phyloP scores from a whole-genome alignment of 2,329 filamentous ascomycete genomes.

The Cordyceps cateniannulata region DNA sequence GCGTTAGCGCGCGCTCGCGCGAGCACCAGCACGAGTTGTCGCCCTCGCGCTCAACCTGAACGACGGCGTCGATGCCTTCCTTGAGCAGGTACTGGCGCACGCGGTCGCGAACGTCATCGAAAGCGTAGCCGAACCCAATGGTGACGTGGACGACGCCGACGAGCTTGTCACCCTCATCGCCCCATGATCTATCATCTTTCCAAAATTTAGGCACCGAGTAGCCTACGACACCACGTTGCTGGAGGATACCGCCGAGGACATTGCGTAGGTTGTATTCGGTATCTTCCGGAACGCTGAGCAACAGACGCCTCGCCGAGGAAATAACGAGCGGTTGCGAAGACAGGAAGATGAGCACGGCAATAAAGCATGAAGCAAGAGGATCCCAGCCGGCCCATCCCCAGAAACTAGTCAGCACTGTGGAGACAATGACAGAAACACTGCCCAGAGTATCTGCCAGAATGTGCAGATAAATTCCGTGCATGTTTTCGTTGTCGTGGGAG shows the following conservation, averaged over 20 bases:
- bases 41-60: conserved; percentile 83
- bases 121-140: conserved; percentile 61
- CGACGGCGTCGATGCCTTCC: conserved; percentile 70
- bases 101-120: conserved; percentile 79
- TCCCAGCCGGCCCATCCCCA: conserved; percentile 93
- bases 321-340: conserved; percentile 84
- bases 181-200: conserved; percentile 63
- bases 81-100: conserved; percentile 63
- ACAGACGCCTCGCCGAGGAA: conserved; percentile 72
- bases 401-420: conserved; percentile 79
- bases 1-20: conserved; percentile 24
- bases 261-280: conserved; percentile 85
- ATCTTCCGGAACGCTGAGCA: conserved; percentile 78
- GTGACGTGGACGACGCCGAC: conserved; percentile 83
- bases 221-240: conserved; percentile 74
- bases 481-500: conserved; percentile 87
- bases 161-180: conserved; percentile 45
- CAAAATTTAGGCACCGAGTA: conserved; percentile 90
- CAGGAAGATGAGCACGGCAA: conserved; percentile 87
- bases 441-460: conserved; percentile 92
- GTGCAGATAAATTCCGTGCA: conserved; percentile 94
- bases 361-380: conserved; percentile 86
- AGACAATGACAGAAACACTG: conserved; percentile 88
- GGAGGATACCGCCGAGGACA: conserved; percentile 74
- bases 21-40: conserved; percentile 59